Evolutionary conservation across 257 asterid species (phyloP).

Genomic region (Solanum sparsipilum): DNA sequence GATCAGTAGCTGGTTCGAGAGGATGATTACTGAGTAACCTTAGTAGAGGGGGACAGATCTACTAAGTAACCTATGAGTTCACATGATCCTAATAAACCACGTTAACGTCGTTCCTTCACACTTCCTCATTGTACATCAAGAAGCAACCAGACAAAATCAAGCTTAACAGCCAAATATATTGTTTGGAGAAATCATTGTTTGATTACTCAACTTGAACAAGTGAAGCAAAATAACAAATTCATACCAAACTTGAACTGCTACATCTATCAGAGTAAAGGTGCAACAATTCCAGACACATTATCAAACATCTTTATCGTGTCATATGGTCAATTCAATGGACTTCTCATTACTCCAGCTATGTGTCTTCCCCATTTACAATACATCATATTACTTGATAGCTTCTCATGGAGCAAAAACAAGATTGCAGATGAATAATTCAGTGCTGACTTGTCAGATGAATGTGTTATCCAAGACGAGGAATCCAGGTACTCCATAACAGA

Average conservation of each 20-base stretch:
- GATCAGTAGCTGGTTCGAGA: too few relatives aligned
- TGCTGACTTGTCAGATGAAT: not conserved
- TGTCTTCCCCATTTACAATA: not conserved
- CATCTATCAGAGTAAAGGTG: not conserved
- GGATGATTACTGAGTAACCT: too few relatives aligned
- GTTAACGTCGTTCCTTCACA: not conserved
- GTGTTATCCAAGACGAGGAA: not conserved
- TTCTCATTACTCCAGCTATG: not conserved
- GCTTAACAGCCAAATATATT: not conserved
- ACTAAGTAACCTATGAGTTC: not conserved
- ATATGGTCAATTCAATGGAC: not conserved
- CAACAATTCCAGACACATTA: not conserved
- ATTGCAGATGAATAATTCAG: not conserved
- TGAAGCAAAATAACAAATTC: not conserved
- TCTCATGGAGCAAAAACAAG: not conserved
- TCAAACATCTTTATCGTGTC: not conserved
- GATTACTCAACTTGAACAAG: not conserved
- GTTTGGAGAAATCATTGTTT: not conserved
- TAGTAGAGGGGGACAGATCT: not conserved
- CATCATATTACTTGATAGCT: not conserved
- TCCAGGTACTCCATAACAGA: not conserved
- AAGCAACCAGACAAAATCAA: not conserved
- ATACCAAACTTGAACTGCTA: not conserved
- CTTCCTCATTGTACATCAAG: not conserved
- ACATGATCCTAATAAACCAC: not conserved